These are phyloP conservation scores for Solanum clarkiae DNA, from an alignment of 257 asterid species.

Conservation along the genomic window DNA sequence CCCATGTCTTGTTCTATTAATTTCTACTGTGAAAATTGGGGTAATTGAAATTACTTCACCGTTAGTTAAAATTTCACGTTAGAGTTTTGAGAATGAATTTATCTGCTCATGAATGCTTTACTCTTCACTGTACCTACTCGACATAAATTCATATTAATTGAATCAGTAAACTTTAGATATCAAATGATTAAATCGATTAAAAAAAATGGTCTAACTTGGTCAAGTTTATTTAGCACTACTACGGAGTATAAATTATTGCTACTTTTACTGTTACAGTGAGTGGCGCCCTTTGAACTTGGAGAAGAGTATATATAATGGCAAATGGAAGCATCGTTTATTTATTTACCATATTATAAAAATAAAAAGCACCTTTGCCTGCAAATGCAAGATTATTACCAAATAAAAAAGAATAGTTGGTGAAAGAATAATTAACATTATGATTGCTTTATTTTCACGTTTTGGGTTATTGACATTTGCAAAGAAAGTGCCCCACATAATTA, in stretches of 20 bases:
- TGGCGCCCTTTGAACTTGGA: neutral
- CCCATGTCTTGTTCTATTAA: neutral
- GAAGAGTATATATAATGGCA: neutral
- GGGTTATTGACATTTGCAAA: neutral
- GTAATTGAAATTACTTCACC: neutral
- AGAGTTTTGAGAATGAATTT: neutral
- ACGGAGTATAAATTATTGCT: neutral
- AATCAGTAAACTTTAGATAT: neutral
- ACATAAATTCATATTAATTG: neutral
- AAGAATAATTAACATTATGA: neutral
- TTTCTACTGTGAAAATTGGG: neutral
- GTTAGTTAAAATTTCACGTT: neutral
- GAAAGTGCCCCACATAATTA: neutral
- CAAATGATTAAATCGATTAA: neutral
- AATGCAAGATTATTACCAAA: neutral
- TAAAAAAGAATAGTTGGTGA: neutral
- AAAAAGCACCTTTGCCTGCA: neutral
- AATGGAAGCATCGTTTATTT: neutral
- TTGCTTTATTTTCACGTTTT: neutral
- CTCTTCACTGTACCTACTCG: neutral
- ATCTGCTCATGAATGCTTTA: neutral
- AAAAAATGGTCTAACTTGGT: neutral
- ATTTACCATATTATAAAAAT: neutral
- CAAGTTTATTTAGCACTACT: neutral
- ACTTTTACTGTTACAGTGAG: neutral